phyloP scores from a whole-genome alignment of 2,329 filamentous ascomycete species.

The Calonectria crousiana region DNA sequence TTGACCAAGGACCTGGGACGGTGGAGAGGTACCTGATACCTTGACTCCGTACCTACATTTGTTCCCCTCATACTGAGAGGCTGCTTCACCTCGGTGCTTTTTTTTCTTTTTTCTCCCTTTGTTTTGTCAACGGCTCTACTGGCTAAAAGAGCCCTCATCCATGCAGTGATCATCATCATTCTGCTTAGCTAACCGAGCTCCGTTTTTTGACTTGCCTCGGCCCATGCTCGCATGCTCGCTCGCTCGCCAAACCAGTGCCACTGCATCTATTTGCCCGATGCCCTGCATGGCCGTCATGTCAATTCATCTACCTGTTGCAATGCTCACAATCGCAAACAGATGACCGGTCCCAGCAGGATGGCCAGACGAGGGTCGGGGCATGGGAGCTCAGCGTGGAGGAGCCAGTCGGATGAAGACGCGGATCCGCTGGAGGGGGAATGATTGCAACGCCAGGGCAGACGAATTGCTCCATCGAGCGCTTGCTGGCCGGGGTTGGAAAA shows the following conservation, averaged over 20 bases:
- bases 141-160: background rate
- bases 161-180: background rate
- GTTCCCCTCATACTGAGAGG: background rate
- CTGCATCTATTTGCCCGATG: background rate
- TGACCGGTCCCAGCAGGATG: constrained; percentile 34
- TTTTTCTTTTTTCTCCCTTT: background rate
- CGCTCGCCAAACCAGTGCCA: background rate
- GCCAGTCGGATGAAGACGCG: constrained; percentile 33
- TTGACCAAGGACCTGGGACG: constrained; percentile 21
- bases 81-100: background rate
- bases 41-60: background rate
- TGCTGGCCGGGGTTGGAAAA: background rate
- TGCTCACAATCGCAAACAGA: constrained; percentile 13
- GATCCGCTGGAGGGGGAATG: constrained; percentile 10
- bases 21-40: constrained; percentile 8
- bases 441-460: constrained; percentile 19
- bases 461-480: constrained; percentile 34
- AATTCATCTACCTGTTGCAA: constrained; percentile 11
- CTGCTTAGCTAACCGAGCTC: background rate
- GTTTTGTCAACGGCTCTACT: background rate
- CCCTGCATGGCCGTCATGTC: background rate
- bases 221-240: background rate
- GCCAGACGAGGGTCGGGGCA: constrained; percentile 29
- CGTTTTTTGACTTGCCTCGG: background rate
- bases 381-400: constrained; percentile 19